These are phyloP conservation scores for Rosa lucieae DNA, from an alignment of 306 rosid genomes.

Conservation along the genomic window DNA sequence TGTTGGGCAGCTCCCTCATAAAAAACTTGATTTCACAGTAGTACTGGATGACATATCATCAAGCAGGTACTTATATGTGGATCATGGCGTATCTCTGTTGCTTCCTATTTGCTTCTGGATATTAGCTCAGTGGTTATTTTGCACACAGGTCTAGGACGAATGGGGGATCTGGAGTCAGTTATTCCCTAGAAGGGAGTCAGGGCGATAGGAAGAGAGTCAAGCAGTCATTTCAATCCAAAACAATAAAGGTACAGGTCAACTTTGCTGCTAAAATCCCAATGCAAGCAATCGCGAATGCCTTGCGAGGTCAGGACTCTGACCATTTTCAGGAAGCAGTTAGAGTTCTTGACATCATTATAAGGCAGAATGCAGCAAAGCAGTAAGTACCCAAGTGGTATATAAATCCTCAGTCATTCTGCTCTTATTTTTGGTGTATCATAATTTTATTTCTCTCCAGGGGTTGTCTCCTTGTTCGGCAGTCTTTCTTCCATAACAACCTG, in stretches of 20 bases:
- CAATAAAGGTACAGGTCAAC: conserved; percentile 27
- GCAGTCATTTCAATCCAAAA: conserved; percentile 29
- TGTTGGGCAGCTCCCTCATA: too few species aligned
- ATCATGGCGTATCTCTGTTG: conserved; percentile 18
- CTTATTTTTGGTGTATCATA: too few species aligned
- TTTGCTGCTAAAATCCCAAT: conserved; percentile 35
- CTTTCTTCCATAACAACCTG: conserved; percentile 43
- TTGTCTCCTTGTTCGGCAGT: conserved; percentile 47
- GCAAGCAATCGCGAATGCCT: conserved; percentile 37
- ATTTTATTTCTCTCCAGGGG: conserved; percentile 16
- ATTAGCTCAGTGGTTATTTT: too few species aligned
- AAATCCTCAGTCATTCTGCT: too few species aligned
- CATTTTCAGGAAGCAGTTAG: conserved; percentile 34
- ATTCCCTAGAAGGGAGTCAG: background rate
- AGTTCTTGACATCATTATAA: conserved; percentile 37
- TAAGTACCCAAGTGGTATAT: too few species aligned
- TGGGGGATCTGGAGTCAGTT: conserved; percentile 16
- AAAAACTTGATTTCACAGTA: too few species aligned
- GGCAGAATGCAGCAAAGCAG: conserved; percentile 47
- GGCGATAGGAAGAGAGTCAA: conserved; percentile 18
- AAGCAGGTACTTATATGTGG: conserved; percentile 26
- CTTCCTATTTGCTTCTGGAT: too few species aligned
- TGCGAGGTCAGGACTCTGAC: conserved; percentile 36
- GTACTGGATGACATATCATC: conserved; percentile 1
- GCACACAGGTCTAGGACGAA: conserved; percentile 14